Percentiles rank a stretch among this genome's conserved stretches.
Evolutionary conservation across 1,284 basidiomycete species (phyloP).

Genomic region (Ustilago xerochloae): DNA sequence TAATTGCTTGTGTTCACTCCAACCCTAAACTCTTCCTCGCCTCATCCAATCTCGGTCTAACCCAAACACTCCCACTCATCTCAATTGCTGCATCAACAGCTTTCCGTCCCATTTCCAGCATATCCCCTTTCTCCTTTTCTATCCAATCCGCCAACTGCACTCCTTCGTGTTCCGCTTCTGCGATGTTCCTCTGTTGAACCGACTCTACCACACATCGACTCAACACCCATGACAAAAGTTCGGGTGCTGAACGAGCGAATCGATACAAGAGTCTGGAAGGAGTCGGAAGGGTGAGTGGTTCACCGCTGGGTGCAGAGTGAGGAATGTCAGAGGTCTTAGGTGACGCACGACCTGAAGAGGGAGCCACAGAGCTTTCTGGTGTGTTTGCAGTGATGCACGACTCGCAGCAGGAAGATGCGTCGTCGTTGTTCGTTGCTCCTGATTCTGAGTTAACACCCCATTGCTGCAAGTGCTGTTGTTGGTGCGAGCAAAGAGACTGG

Average conservation of each 20-base stretch:
- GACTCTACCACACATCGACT: constrained; percentile 51
- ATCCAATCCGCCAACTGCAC: constrained; percentile 51
- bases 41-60: constrained; percentile 61
- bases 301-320: background rate
- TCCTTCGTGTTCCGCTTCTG: constrained; percentile 52
- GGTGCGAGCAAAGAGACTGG: no score
- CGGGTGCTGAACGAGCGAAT: constrained; percentile 54
- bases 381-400: constrained; percentile 5
- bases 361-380: constrained; percentile 26
- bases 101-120: constrained; percentile 20
- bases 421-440: no score
- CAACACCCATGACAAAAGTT: constrained; percentile 54
- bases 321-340: background rate
- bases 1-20: no score
- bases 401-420: constrained; percentile 2
- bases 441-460: no score
- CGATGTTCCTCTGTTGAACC: constrained; percentile 39
- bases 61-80: constrained; percentile 61
- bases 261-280: constrained; percentile 55
- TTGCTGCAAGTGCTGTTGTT: background rate
- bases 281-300: constrained; percentile 12
- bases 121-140: constrained; percentile 15
- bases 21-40: constrained; percentile 47
- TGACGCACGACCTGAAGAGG: constrained; percentile 26
- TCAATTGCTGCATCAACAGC: constrained; percentile 59